A percentile compares a stretch with the other conserved stretches of the same genome.
phyloP scores from a whole-genome alignment of 2,329 filamentous ascomycete genomes.

The Fusarium paranaense region DNA sequence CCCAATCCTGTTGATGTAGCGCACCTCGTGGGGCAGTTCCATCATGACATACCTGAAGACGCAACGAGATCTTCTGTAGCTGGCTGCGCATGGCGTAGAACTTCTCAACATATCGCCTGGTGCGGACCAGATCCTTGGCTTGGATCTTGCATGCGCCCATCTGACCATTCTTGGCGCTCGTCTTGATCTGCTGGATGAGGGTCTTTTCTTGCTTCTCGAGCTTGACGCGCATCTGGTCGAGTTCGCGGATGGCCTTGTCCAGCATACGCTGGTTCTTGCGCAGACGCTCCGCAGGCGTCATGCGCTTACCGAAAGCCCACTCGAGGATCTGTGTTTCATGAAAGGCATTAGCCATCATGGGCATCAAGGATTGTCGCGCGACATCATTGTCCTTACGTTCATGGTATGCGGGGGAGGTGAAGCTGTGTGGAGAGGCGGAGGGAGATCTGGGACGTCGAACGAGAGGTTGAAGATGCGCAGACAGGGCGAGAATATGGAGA shows the following conservation, averaged over 20 bases:
- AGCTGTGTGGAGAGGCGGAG: slow-evolving; percentile 7
- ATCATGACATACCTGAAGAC: slow-evolving; percentile 78
- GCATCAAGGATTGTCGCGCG: slow-evolving; percentile 20
- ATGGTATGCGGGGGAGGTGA: slow-evolving; percentile 39
- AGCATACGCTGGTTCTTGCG: slow-evolving; percentile 96
- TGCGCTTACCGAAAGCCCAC: slow-evolving; percentile 99
- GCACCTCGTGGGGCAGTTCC: background rate
- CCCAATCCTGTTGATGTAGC: background rate
- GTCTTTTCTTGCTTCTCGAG: slow-evolving; percentile 99
- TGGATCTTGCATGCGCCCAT: slow-evolving; percentile 99
- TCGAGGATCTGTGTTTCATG: slow-evolving; percentile 79
- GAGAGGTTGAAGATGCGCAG: background rate
- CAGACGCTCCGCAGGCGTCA: slow-evolving; percentile 93
- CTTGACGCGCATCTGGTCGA: slow-evolving; percentile 94
- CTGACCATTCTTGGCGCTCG: slow-evolving; percentile 97
- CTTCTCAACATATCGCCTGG: slow-evolving; percentile 94
- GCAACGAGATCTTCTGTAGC: slow-evolving; percentile 92
- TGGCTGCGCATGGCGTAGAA: slow-evolving; percentile 99
- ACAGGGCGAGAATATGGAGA: background rate
- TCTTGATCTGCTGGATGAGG: slow-evolving; percentile 94
- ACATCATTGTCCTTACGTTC: slow-evolving; percentile 44
- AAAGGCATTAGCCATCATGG: slow-evolving; percentile 35
- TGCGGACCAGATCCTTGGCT: slow-evolving; percentile 95
- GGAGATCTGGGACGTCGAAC: background rate
- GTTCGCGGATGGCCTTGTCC: slow-evolving; percentile 95